Conservation (phyloP, 148 eudicot species). For the Arctostaphylos glauca region DNA sequence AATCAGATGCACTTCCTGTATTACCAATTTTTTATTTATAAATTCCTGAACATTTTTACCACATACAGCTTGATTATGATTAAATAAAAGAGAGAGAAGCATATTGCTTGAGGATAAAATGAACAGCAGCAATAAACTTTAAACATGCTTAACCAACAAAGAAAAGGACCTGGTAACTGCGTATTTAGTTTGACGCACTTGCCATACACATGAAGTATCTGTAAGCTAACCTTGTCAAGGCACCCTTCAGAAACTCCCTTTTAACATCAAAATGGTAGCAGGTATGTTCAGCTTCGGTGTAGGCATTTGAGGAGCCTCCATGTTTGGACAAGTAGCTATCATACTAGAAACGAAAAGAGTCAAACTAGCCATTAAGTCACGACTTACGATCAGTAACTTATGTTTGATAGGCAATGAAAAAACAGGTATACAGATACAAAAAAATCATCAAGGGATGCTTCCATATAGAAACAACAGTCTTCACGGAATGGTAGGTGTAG, state of each 20-base stretch:
- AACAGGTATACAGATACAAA: background rate
- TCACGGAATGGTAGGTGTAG: too few relatives aligned
- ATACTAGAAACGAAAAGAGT: slow-evolving; percentile 60
- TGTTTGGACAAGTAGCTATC: slow-evolving; percentile 96
- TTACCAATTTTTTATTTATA: background rate
- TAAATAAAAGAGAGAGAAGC: background rate
- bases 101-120: background rate
- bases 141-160: background rate
- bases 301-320: slow-evolving; percentile 98
- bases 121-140: background rate
- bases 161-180: background rate
- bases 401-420: background rate
- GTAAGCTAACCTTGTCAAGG: slow-evolving; percentile 51
- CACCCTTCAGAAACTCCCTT: slow-evolving; percentile 78
- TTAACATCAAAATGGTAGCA: slow-evolving; percentile 97
- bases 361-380: slow-evolving; percentile 12
- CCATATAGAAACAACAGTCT: too few relatives aligned
- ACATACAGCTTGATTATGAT: background rate
- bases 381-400: too few relatives aligned
- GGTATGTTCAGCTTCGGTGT: slow-evolving; percentile 90
- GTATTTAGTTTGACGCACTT: background rate
- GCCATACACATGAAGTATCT: background rate
- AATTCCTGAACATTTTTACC: background rate
- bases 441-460: background rate
- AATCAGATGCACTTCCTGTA: background rate